Base-by-base conservation (phyloP, 2,329 filamentous ascomycete genomes). In the Pseudogymnoascus sp. region DNA sequence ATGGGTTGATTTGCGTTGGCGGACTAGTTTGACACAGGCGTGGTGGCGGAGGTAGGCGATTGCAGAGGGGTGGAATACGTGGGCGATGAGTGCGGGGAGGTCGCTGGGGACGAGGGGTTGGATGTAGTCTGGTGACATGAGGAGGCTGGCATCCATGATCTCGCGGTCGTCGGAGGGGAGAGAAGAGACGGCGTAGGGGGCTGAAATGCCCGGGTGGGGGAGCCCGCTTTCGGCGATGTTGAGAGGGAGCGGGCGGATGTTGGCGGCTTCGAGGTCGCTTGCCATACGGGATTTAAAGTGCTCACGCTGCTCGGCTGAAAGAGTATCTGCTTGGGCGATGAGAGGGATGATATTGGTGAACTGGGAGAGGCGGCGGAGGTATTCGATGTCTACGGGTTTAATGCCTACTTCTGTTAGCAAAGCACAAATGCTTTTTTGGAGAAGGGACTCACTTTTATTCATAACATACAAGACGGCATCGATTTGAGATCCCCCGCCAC, bases 51-150 rank as follows among this genome's bases (percentile, higher is more conserved):
- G 81, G 81, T 90, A 93, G 3, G 89, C 82, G 38, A 92, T 83
- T 37, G 89, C 92, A 53, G 93, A 87, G 3, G 83, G 81, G 53
- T 91, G 87, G 69, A 97, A 93, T 0, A 97, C 78, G 16, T 84
- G 83, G 7, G 85, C 79, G n/a, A 96, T 83, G 1, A 97, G 79
- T 7, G 77, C 74, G 4, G 75, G 71, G 1, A 97, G 82, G 64
- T 97, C 93, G 7, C 91, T 95, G 0, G 83, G 76, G 2, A 90
- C 76, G 4, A 97, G 80, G 0, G 93, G 93, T 65, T 91, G 88
- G 13, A 95, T 79, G 72, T 97, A 97, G 70, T 95, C 90, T 0
- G 93, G 88, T 63, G 87, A 92, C 93, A 97, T 97, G 16, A 97
- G 81, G 0, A 96, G 80, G 70, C 91, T 96, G 16, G 93, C 93